These are phyloP conservation scores for Pneumocystis oryctolagi DNA, from an alignment of 1,139 yeast genomes.

Conservation along the genomic window DNA sequence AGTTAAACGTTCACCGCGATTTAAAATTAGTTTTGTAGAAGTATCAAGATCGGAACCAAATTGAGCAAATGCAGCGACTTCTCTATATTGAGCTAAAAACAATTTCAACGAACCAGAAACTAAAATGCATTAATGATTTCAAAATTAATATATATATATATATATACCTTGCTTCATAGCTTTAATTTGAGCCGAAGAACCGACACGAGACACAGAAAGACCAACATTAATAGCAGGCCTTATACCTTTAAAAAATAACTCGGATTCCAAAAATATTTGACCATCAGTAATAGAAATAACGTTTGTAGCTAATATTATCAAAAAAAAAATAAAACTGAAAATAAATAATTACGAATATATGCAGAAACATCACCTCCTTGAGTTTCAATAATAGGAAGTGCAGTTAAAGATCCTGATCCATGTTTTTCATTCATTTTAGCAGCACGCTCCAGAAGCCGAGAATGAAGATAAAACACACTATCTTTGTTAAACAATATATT, in stretches of 20 bases:
- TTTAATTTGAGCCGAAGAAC: conserved; percentile 99
- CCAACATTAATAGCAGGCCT: conserved; percentile 99
- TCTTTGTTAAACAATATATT: not conserved
- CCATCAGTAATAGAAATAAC: conserved; percentile 96
- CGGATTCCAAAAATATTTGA: conserved; percentile 98
- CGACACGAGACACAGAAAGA: conserved; percentile 99
- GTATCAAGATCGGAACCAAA: conserved; percentile 99
- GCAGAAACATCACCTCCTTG: conserved; percentile 99
- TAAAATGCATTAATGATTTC: not conserved
- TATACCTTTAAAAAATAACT: conserved; percentile 99
- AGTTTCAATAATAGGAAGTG: conserved; percentile 92
- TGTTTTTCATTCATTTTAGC: conserved; percentile 84
- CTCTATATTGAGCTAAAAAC: conserved; percentile 99
- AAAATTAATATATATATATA: not conserved
- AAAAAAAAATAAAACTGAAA: conserved; percentile 21
- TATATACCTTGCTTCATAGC: conserved; percentile 78
- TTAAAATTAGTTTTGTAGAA: conserved; percentile 94
- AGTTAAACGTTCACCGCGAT: conserved; percentile 99
- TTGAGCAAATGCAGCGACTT: conserved; percentile 99
- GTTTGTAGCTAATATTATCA: conserved; percentile 4
- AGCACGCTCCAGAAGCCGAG: conserved; percentile 92
- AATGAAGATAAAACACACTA: conserved; percentile 79
- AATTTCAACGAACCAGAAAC: conserved; percentile 98
- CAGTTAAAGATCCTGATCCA: conserved; percentile 93
- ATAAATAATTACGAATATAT: conserved; percentile 67